Percentiles rank a stretch among this genome's conserved stretches.
Conservation (phyloP, 192 early-diverging fungal species). For the Martensiomyces pterosporus region DNA sequence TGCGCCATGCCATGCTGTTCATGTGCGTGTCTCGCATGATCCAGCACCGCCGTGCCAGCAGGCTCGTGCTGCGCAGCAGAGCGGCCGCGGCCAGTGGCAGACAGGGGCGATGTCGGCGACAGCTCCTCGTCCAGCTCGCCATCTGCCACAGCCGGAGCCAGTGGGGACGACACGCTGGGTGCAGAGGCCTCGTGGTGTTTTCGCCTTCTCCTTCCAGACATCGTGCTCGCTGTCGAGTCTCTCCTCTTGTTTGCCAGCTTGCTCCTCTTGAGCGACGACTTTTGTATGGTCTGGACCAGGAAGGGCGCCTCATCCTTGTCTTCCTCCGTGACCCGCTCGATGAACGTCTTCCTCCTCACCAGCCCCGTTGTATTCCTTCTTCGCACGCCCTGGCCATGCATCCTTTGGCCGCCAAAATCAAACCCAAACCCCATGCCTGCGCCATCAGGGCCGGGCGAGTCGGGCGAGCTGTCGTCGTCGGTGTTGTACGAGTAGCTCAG, state of each 20-base stretch:
- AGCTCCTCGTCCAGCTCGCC: neutral
- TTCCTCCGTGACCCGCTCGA: conserved; percentile 37
- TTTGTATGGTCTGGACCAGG: conserved; percentile 42
- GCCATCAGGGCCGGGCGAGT: neutral
- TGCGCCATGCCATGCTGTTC: too few relatives aligned
- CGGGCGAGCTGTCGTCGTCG: conserved; percentile 12
- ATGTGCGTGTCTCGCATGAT: too few relatives aligned
- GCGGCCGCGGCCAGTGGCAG: too few relatives aligned
- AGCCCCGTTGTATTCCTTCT: conserved; percentile 40
- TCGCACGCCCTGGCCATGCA: conserved; percentile 9
- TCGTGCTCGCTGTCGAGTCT: conserved; percentile 38
- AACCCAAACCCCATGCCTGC: conserved; percentile 1
- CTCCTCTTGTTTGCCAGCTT: conserved; percentile 48
- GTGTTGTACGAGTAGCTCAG: conserved; percentile 43
- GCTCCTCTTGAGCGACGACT: conserved; percentile 49
- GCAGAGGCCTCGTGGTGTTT: conserved; percentile 9
- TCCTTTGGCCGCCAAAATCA: too few relatives aligned
- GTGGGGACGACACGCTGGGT: conserved; percentile 29
- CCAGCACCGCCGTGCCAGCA: too few relatives aligned
- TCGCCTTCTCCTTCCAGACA: conserved; percentile 3
- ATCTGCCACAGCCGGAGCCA: conserved; percentile 10
- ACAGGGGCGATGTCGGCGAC: too few relatives aligned
- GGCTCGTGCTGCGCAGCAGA: too few relatives aligned
- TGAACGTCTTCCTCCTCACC: conserved; percentile 37
- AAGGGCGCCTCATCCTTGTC: conserved; percentile 29